Evolutionary conservation across 2,329 filamentous ascomycete genomes (phyloP), one percentile per base, ranked within the genome.

Genomic region (Colletotrichum sp.): DNA sequence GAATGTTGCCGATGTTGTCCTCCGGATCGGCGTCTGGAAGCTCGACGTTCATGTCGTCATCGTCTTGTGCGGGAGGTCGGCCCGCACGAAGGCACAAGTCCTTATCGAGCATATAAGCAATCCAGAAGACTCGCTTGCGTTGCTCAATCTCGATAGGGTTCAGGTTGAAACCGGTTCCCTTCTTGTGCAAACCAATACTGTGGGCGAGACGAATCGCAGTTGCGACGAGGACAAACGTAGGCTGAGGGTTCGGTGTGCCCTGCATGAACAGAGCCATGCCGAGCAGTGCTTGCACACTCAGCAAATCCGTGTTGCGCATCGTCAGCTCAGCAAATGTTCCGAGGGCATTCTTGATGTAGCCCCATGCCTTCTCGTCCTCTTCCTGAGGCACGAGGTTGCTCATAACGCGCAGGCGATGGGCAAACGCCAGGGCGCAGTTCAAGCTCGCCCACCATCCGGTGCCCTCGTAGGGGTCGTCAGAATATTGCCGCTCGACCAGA

Each of bases 381-480:
- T 98, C 96, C 78, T 95, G 92, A 2, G 96, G 94, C 0, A 98
- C 95, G 10, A 98, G 88, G 81, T 98, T 97, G 87, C 95, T 98
- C 96, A 98, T 98, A 26, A 98, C 95, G 13, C 97, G 93, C 81
- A 99, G 88, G 55, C 97, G 92, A 82, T 98, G 95, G 7, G 96
- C 94, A 79, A 98, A 98, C n/a, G 96, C 97, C 72, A 99, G 87
- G 2, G 94, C 95, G 75, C 98, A 94, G 80, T 99, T 99, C 80
- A 99, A 89, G 85, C 96, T 98, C 7, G 97, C 97, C 96, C 97
- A 99, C 97, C 97, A 99, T 5, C 97, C 97, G 8, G 96, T 98
- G 32, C 96, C 96, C 83, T 98, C 93, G 79, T 98, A 99, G 1
- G 96, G 96, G 79, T 99, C 95, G 66, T 93, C 88, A 1, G 96